Evolutionary conservation across 2,329 filamentous ascomycete species (phyloP).

Genomic region (Trichoderma cornu-damae): DNA sequence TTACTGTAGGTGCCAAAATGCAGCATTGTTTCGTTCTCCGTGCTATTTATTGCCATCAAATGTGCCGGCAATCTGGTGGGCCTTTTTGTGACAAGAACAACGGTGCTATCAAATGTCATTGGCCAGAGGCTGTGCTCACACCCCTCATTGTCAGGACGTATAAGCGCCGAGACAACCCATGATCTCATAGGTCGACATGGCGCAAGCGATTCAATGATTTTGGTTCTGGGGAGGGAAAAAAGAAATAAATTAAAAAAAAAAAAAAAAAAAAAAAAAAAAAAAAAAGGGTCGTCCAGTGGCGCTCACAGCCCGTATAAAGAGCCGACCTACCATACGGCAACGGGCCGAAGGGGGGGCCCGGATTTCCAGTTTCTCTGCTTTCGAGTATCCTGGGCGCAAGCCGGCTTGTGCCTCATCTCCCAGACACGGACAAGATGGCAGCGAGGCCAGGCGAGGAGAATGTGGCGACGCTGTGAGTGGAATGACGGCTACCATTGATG

Average conservation of each 20-base stretch:
- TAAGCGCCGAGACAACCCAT: slow-evolving; percentile 18
- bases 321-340: neutral
- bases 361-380: neutral
- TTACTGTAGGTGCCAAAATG: too few relatives aligned
- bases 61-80: too few relatives aligned
- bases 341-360: neutral
- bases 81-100: slow-evolving; percentile 12
- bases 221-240: too few relatives aligned
- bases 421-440: slow-evolving; percentile 37
- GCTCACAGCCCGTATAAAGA: slow-evolving; percentile 1
- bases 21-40: too few relatives aligned
- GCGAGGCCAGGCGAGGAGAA: slow-evolving; percentile 46
- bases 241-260: too few relatives aligned
- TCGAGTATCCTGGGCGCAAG: neutral
- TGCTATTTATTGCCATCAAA: too few relatives aligned
- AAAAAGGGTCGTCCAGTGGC: slow-evolving; percentile 1
- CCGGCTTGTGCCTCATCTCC: neutral
- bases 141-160: slow-evolving; percentile 16
- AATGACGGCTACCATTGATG: neutral
- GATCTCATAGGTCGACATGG: neutral
- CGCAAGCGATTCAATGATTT: slow-evolving; percentile 6
- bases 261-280: too few relatives aligned
- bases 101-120: slow-evolving; percentile 3
- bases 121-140: slow-evolving; percentile 12
- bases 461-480: slow-evolving; percentile 46